Conservation (phyloP, 2,329 filamentous ascomycete genomes). For the Colletotrichum sp. region DNA sequence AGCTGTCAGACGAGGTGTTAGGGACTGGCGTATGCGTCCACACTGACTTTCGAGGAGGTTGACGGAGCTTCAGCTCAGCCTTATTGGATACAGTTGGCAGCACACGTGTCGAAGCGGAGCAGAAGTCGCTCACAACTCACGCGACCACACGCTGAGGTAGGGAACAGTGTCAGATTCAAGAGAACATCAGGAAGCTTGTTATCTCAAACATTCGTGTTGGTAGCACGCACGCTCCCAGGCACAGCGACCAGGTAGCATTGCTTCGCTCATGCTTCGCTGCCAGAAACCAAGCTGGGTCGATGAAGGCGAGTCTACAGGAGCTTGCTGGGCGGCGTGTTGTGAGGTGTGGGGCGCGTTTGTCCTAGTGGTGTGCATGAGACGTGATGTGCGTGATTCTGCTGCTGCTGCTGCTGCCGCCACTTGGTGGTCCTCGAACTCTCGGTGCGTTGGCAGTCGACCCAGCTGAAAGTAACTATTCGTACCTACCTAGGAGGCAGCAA, state of each 20-base stretch:
- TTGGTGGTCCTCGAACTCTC: neutral
- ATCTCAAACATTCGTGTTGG: neutral
- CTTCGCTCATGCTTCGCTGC: neutral
- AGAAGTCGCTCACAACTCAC: neutral
- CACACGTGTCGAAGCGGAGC: neutral
- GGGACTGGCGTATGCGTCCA: neutral
- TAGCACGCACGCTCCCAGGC: neutral
- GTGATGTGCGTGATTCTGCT: neutral
- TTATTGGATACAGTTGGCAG: neutral
- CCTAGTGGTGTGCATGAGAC: neutral
- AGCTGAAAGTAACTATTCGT: neutral
- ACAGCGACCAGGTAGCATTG: neutral
- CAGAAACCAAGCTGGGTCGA: neutral
- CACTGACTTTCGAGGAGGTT: neutral
- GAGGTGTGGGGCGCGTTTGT: neutral
- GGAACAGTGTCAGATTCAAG: neutral
- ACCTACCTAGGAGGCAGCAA: neutral
- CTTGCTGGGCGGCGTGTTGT: neutral
- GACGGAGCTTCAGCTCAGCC: neutral
- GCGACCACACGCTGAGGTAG: neutral
- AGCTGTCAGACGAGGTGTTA: neutral
- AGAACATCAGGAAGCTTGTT: neutral
- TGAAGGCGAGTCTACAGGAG: neutral
- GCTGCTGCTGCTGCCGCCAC: neutral
- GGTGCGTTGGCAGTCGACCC: neutral